Conservation (phyloP, 2,329 filamentous ascomycete species). For the Endocalyx cinctus region DNA sequence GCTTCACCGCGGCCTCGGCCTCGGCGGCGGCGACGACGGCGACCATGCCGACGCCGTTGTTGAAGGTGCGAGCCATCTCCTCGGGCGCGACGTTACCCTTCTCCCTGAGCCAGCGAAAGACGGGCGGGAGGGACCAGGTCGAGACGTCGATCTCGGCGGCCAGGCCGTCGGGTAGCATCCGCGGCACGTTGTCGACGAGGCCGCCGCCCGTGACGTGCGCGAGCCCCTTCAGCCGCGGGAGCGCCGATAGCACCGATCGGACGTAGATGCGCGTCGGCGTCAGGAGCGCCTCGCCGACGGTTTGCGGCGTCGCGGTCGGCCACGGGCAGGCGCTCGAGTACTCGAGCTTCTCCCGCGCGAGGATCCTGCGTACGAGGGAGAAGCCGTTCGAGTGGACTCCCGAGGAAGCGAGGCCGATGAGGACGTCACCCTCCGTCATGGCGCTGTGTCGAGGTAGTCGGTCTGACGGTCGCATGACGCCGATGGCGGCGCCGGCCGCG, state of each 20-base stretch:
- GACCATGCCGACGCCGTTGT: conserved; percentile 93
- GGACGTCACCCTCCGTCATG: conserved; percentile 79
- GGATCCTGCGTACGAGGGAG: conserved; percentile 88
- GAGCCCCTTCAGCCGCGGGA: conserved; percentile 75
- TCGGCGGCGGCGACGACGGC: conserved; percentile 67
- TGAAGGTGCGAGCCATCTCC: conserved; percentile 93
- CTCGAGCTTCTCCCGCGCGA: conserved; percentile 65
- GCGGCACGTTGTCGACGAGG: conserved; percentile 86
- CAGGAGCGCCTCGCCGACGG: conserved; percentile 72
- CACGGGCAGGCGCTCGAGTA: conserved; percentile 77
- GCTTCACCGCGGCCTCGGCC: conserved; percentile 53
- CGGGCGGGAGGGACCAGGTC: conserved; percentile 69
- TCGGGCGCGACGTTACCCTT: conserved; percentile 63
- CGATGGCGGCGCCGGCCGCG: conserved; percentile 83
- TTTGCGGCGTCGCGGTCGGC: conserved; percentile 52
- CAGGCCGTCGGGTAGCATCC: conserved; percentile 78
- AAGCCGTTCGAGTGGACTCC: conserved; percentile 97
- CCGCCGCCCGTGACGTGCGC: conserved; percentile 97
- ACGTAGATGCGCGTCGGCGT: conserved; percentile 95
- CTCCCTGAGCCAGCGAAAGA: conserved; percentile 83
- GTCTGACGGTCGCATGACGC: conserved; percentile 65
- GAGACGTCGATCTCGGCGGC: conserved; percentile 75
- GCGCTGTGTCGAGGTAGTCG: conserved; percentile 70
- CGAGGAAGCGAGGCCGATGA: conserved; percentile 79
- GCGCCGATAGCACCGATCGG: conserved; percentile 66